Evolutionary conservation across 1,284 basidiomycete genomes (phyloP).

Genomic region (Wolfiporia cocos): DNA sequence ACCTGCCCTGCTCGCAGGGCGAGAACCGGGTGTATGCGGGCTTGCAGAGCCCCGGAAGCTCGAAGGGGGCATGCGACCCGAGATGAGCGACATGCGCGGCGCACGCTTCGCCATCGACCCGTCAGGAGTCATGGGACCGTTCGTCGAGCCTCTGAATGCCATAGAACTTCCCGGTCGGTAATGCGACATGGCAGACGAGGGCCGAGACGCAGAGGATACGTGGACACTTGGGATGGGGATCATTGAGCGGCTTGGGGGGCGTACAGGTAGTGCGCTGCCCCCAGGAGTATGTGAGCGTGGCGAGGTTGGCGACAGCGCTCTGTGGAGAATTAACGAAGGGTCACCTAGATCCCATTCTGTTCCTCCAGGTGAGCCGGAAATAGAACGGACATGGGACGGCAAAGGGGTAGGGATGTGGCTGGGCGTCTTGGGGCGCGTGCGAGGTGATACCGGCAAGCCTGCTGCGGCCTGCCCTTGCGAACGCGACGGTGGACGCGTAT

Average conservation of each 20-base stretch:
- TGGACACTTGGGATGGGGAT: conserved; percentile 74
- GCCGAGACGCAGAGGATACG: conserved; percentile 62
- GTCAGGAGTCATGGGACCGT: conserved; percentile 66
- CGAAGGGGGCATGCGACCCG: conserved; percentile 56
- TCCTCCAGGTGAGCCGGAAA: conserved; percentile 42
- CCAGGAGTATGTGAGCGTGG: conserved; percentile 33
- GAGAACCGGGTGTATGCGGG: conserved; percentile 48
- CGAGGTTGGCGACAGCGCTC: conserved; percentile 59
- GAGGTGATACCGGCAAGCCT: conserved; percentile 28
- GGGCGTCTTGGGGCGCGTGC: conserved; percentile 68
- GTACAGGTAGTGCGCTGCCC: conserved; percentile 39
- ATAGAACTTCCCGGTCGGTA: conserved; percentile 53
- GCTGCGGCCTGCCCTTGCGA: conserved; percentile 29
- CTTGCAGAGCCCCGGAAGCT: conserved; percentile 58
- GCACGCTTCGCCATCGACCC: conserved; percentile 30
- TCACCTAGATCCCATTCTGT: conserved; percentile 41
- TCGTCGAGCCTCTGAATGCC: conserved; percentile 39
- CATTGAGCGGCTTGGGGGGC: conserved; percentile 76
- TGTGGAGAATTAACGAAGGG: conserved; percentile 40
- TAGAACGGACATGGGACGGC: conserved; percentile 35
- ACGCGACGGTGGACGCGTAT: conserved; percentile 21
- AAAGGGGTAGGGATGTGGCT: conserved; percentile 66
- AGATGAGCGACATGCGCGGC: conserved; percentile 33
- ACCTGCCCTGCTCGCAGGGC: conserved; percentile 60
- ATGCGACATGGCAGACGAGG: conserved; percentile 64